These are phyloP conservation scores for Malus asiatica DNA, from an alignment of 306 rosid species.

Conservation along the genomic window DNA sequence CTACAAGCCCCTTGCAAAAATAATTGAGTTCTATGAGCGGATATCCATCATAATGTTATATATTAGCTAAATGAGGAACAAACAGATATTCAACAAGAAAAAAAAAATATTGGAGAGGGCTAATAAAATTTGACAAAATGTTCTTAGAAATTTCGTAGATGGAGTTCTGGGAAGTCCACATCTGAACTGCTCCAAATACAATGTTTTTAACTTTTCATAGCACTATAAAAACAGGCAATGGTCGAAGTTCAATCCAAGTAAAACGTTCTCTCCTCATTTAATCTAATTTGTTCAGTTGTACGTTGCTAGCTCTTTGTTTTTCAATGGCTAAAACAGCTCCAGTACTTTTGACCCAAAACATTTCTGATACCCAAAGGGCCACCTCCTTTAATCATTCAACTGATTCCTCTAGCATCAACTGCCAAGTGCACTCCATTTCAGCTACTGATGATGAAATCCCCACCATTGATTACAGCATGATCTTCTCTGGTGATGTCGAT, in stretches of 20 bases:
- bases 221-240: neutral
- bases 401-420: neutral
- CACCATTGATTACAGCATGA: conserved; percentile 10
- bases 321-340: neutral
- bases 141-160: neutral
- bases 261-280: neutral
- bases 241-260: neutral
- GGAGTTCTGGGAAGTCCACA: neutral
- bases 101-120: neutral
- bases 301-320: neutral
- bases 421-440: neutral
- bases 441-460: neutral
- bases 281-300: neutral
- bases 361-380: neutral
- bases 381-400: neutral
- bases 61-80: no score
- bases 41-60: no score
- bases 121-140: neutral
- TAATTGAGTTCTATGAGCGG: no score
- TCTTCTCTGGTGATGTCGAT: neutral
- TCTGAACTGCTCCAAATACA: no score
- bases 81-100: neutral
- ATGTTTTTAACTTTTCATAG: no score
- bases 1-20: no score
- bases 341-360: neutral